These are phyloP conservation scores for Trapa incisa DNA, from an alignment of 345 rosid species.

Conservation along the genomic window DNA sequence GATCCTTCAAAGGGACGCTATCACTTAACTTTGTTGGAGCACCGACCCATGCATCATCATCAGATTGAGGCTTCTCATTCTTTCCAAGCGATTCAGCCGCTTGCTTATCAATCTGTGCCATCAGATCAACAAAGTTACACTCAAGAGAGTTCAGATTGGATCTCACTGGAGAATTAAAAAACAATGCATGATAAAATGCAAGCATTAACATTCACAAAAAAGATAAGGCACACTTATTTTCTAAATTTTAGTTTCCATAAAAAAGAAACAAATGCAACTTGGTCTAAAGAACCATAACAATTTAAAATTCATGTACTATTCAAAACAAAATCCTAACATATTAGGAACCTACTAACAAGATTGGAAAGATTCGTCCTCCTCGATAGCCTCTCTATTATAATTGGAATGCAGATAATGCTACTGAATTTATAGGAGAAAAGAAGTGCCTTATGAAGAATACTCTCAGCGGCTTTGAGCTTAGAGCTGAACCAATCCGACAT, in stretches of 20 bases:
- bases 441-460: constrained; percentile 62
- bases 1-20: constrained; percentile 67
- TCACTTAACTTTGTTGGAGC: constrained; percentile 36
- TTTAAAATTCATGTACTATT: not conserved
- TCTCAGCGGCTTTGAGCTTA: constrained; percentile 88
- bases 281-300: not conserved
- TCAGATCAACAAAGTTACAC: constrained; percentile 10
- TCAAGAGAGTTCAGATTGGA: not conserved
- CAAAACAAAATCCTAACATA: not conserved
- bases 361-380: not conserved
- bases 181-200: not conserved
- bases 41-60: constrained; percentile 35
- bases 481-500: constrained; percentile 96
- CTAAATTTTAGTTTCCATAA: not conserved
- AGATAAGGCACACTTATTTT: not conserved
- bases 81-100: constrained; percentile 87
- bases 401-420: not conserved
- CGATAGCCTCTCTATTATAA: not conserved
- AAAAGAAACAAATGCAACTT: not conserved
- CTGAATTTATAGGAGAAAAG: not conserved
- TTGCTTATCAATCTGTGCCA: constrained; percentile 76
- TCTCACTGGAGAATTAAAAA: not conserved
- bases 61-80: constrained; percentile 49
- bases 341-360: not conserved
- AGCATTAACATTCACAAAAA: not conserved